A percentile compares a stretch with the other conserved stretches of the same genome.
Evolutionary conservation across 1,284 basidiomycete genomes (phyloP).

Genomic region (Cryptococcus sp.): DNA sequence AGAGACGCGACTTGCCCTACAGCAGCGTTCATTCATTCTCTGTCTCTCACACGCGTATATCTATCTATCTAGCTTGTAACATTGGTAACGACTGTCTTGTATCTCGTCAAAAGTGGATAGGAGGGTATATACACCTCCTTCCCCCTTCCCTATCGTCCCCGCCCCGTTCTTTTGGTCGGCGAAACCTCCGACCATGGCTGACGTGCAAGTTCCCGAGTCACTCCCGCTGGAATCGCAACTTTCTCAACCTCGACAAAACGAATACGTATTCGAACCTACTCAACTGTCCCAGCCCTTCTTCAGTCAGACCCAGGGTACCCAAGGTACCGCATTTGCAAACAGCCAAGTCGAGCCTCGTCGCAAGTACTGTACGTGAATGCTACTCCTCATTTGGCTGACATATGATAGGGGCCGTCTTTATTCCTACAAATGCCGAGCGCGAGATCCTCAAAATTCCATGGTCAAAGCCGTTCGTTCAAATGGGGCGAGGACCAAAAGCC

Average conservation of each 20-base stretch:
- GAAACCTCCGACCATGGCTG: slow-evolving; percentile 15
- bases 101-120: too few relatives aligned
- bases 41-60: too few relatives aligned
- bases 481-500: slow-evolving; percentile 42
- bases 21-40: too few relatives aligned
- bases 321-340: slow-evolving; percentile 26
- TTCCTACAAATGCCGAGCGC: slow-evolving; percentile 43
- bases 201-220: slow-evolving; percentile 28
- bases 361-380: slow-evolving; percentile 47
- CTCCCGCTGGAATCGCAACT: slow-evolving; percentile 22
- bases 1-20: too few relatives aligned
- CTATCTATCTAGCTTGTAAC: too few relatives aligned
- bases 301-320: slow-evolving; percentile 39
- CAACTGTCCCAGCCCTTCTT: slow-evolving; percentile 45
- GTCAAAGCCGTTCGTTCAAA: slow-evolving; percentile 38
- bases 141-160: too few relatives aligned
- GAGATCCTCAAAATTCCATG: slow-evolving; percentile 51
- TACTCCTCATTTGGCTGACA: background rate
- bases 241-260: slow-evolving; percentile 21
- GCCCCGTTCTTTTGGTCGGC: too few relatives aligned
- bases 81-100: too few relatives aligned
- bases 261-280: slow-evolving; percentile 44
- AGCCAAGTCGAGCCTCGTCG: slow-evolving; percentile 49
- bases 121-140: too few relatives aligned
- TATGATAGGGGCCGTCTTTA: slow-evolving; percentile 50